Evolutionary conservation across 192 early-diverging fungal genomes (phyloP), one percentile per base, ranked within the genome.

Genomic region (Mortierella hygrophila): DNA sequence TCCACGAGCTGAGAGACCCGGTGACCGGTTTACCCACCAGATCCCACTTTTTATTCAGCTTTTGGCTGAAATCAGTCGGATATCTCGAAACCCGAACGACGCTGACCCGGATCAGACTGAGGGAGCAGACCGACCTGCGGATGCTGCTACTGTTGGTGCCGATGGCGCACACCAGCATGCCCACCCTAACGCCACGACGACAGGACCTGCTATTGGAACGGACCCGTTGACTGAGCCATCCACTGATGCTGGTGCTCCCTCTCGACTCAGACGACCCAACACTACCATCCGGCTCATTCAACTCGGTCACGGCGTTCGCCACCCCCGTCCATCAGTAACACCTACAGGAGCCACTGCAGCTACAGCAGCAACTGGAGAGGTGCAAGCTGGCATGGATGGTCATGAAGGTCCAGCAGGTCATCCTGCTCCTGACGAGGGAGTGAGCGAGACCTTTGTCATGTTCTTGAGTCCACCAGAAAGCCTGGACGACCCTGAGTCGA

Each of bases 241-340:
- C 7, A 13, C 38, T 15, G 77, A 79, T 8, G 40, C 63, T 44
- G 40, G 35, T 54, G 69, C 70, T 38, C 8, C 7, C 9, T 35
- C 46, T 16, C 52, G 75, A n/a, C 68, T 75, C 18, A 41, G 84
- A 60, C 79, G 79, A 37, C 79, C 47, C n/a, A 65, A 74, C 37
- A 68, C 84, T 10, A 86, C 84, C 26, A 86, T 86, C 16, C 78
- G 84, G 4, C 74, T 86, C 20, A 78, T 86, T 63, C 84, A 86
- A 37, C 60, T 86, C 21, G 76, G 79, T 37, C 79, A 75, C n/a
- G 72, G 74, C 0, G n/a, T 68, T 60, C 76, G 77, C 5, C 60
- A 60, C 5, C 49, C 29, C n/a, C 76, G 32, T 26, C 68, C 60
- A 9, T 0, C 42, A 21, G 49, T 54, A 52, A 1, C 42, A 52